These are phyloP conservation scores for Cydonia oblonga DNA, from an alignment of 331 rosid species.

Conservation along the genomic window DNA sequence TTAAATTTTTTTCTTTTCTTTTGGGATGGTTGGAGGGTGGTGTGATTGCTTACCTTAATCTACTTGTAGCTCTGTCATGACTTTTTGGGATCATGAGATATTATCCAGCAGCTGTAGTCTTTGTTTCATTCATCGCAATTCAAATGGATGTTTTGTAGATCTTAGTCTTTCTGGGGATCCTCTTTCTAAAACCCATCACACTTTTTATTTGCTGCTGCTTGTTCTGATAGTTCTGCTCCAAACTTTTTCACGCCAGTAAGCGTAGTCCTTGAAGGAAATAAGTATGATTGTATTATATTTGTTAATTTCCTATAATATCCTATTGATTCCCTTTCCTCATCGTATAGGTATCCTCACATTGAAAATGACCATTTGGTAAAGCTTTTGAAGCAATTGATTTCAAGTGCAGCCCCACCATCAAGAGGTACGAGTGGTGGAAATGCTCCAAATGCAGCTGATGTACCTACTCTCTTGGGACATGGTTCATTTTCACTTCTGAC, in stretches of 20 bases:
- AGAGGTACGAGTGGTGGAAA: no score
- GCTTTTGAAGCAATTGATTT: constrained; percentile 79
- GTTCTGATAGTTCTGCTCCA: neutral
- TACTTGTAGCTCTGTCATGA: neutral
- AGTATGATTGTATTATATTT: neutral
- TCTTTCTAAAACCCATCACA: neutral
- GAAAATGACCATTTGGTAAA: constrained; percentile 80
- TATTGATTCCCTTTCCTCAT: constrained; percentile 17
- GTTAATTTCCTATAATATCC: neutral
- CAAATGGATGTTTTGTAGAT: neutral
- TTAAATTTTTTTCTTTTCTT: neutral
- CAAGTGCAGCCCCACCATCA: no score
- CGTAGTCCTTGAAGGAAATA: neutral
- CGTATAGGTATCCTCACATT: constrained; percentile 70
- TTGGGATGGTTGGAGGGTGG: no score
- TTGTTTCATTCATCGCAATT: neutral
- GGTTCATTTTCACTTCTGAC: constrained; percentile 81
- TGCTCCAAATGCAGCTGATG: no score
- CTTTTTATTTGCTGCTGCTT: neutral
- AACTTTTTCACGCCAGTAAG: neutral
- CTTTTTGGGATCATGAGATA: neutral
- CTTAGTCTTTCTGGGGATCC: neutral
- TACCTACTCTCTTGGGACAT: constrained; percentile 45
- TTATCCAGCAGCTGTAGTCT: neutral
- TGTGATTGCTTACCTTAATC: no score